Percentiles rank a stretch among this genome's conserved stretches.
Evolutionary conservation across 257 asterid genomes (phyloP).

Genomic region (Misopates orontium): DNA sequence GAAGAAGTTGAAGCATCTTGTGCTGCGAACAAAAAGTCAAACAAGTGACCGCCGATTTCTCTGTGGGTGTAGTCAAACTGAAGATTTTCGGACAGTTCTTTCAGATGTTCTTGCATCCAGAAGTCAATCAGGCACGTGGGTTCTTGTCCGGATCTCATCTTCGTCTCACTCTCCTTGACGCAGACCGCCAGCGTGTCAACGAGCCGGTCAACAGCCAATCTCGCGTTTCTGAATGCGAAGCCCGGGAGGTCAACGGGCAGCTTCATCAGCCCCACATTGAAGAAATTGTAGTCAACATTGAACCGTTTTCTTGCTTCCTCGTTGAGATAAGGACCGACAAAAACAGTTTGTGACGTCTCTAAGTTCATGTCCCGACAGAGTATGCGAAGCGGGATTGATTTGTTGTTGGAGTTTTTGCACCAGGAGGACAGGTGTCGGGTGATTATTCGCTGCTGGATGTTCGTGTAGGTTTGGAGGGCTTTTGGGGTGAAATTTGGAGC

Average conservation of each 20-base stretch:
- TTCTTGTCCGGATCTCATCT: conserved; percentile 54
- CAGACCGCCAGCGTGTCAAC: conserved; percentile 59
- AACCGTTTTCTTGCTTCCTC: conserved; percentile 54
- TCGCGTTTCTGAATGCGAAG: conserved; percentile 83
- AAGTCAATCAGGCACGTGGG: conserved; percentile 84
- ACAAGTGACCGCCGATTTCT: conserved; percentile 75
- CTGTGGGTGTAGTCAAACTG: conserved; percentile 30
- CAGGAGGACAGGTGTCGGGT: conserved; percentile 59
- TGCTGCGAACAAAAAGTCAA: conserved; percentile 82
- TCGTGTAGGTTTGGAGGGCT: conserved; percentile 66
- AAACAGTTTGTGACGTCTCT: conserved; percentile 88
- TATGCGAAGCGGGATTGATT: conserved; percentile 55
- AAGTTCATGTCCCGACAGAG: conserved; percentile 83
- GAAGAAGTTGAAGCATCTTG: conserved; percentile 95
- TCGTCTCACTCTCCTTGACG: conserved; percentile 59
- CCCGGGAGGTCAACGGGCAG: conserved; percentile 85
- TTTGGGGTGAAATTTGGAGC: conserved; percentile 87
- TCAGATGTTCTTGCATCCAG: conserved; percentile 69
- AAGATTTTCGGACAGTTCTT: conserved; percentile 36
- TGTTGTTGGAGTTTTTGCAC: conserved; percentile 29
- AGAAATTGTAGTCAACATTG: conserved; percentile 62
- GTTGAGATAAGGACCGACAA: conserved; percentile 69
- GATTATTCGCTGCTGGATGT: conserved; percentile 65
- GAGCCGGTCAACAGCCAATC: conserved; percentile 61
- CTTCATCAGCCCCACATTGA: conserved; percentile 83